These are phyloP conservation scores for Penicillium concentricum DNA, from an alignment of 2,329 filamentous ascomycete species.

Conservation along the genomic window DNA sequence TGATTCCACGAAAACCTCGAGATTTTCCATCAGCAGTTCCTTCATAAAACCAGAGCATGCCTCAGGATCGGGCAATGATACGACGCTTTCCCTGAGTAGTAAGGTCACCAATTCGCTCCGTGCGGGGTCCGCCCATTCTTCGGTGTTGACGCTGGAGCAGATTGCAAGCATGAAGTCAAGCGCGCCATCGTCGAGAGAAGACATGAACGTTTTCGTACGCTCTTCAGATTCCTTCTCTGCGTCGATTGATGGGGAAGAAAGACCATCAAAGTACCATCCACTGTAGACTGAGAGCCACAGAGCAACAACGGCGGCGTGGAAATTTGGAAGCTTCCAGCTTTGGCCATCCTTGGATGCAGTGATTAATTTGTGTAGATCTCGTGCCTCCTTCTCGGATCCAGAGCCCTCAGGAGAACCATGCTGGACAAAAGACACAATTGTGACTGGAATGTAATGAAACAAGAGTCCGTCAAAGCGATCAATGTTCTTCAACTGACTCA, in stretches of 20 bases:
- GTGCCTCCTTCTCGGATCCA: slow-evolving; percentile 65
- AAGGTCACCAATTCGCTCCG: slow-evolving; percentile 78
- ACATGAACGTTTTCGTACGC: slow-evolving; percentile 70
- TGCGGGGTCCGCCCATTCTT: slow-evolving; percentile 85
- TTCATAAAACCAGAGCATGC: slow-evolving; percentile 73
- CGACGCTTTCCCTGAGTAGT: slow-evolving; percentile 75
- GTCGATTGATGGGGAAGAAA: slow-evolving; percentile 62
- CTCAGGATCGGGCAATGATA: slow-evolving; percentile 65
- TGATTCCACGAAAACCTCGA: slow-evolving; percentile 85
- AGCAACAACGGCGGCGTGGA: slow-evolving; percentile 74
- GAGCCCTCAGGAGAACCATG: slow-evolving; percentile 76
- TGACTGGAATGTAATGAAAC: slow-evolving; percentile 79
- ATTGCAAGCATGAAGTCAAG: slow-evolving; percentile 89
- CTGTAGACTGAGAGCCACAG: slow-evolving; percentile 96
- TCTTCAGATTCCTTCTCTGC: slow-evolving; percentile 66
- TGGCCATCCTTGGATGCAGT: slow-evolving; percentile 65
- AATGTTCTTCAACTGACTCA: slow-evolving; percentile 65
- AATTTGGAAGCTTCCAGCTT: slow-evolving; percentile 68
- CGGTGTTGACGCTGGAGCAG: slow-evolving; percentile 74
- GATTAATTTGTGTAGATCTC: slow-evolving; percentile 67
- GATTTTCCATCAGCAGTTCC: slow-evolving; percentile 69
- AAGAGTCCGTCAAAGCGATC: slow-evolving; percentile 73
- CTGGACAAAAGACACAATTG: slow-evolving; percentile 72
- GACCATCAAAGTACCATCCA: slow-evolving; percentile 78
- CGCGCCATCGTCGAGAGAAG: slow-evolving; percentile 80